A percentile compares a stretch with the other conserved stretches of the same genome.
Evolutionary conservation across 2,329 filamentous ascomycete genomes (phyloP).

Genomic region (Aspergillus sp.): DNA sequence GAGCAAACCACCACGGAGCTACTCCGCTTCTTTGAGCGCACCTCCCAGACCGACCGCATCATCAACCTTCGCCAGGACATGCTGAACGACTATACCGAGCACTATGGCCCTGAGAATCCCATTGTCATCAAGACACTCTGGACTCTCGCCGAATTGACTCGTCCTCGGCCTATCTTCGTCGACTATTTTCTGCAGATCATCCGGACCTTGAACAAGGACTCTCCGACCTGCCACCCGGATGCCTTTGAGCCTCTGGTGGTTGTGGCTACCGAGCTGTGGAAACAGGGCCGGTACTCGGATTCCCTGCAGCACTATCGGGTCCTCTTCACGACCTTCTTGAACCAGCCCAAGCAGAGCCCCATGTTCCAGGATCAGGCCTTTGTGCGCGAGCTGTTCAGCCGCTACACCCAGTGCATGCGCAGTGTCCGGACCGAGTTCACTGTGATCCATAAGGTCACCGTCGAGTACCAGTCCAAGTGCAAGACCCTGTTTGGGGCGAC

Average conservation of each 20-base stretch:
- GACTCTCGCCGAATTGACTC: constrained; percentile 27
- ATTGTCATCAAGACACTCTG: constrained; percentile 29
- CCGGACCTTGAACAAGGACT: constrained; percentile 28
- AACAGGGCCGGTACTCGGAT: constrained; percentile 29
- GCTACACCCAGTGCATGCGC: constrained; percentile 29
- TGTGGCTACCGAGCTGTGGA: constrained; percentile 31
- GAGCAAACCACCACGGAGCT: constrained; percentile 20
- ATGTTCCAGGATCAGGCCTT: constrained; percentile 27
- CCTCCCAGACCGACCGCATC: constrained; percentile 24
- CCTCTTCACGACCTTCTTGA: background rate
- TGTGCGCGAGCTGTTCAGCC: constrained; percentile 23
- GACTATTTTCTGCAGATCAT: constrained; percentile 33
- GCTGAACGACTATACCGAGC: constrained; percentile 27
- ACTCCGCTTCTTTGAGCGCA: constrained; percentile 20
- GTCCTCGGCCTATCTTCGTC: constrained; percentile 27
- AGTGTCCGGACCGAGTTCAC: constrained; percentile 20
- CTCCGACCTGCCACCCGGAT: constrained; percentile 25
- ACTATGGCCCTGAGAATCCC: constrained; percentile 26
- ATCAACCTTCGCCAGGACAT: constrained; percentile 32
- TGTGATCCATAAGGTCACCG: constrained; percentile 24
- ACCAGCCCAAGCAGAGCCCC: constrained; percentile 5
- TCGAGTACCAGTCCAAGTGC: constrained; percentile 26
- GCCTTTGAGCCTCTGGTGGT: constrained; percentile 30
- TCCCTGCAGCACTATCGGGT: constrained; percentile 11
- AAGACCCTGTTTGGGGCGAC: constrained; percentile 26